Conservation (phyloP, 306 rosid genomes). For the Quercus aquifolioides region DNA sequence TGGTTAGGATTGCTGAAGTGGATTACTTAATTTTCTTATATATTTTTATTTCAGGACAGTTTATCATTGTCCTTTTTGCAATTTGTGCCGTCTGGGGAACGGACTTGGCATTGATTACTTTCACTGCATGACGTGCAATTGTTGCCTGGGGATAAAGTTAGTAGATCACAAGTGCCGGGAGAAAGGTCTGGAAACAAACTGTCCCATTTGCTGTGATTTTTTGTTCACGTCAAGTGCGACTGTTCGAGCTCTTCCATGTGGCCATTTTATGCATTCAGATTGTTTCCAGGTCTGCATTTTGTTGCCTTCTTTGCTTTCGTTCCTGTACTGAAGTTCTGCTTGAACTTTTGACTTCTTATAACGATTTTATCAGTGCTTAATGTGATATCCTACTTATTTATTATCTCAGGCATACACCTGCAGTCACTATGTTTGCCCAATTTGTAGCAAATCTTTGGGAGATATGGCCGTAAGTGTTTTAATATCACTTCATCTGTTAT, state of each 20-base stretch:
- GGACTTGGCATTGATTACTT: conserved; percentile 71
- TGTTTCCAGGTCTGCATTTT: conserved; percentile 63
- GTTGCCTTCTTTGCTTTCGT: conserved; percentile 1
- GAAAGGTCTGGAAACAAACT: conserved; percentile 63
- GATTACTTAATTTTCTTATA: not conserved
- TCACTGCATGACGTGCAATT: conserved; percentile 80
- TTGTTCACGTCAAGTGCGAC: conserved; percentile 68
- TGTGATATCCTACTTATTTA: not conserved
- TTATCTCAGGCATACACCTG: conserved; percentile 28
- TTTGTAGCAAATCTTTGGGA: conserved; percentile 34
- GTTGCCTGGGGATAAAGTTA: conserved; percentile 61
- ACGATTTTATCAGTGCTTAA: not conserved
- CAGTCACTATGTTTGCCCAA: conserved; percentile 30
- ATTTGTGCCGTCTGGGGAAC: conserved; percentile 66
- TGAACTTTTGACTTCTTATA: not conserved
- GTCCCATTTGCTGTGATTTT: conserved; percentile 80
- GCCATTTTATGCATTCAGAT: conserved; percentile 83
- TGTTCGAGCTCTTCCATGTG: conserved; percentile 69
- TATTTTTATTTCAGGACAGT: conserved; percentile 41
- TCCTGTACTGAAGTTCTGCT: not conserved
- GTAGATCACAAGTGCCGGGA: conserved; percentile 65
- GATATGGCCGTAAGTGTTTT: conserved; percentile 28
- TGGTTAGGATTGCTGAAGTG: not conserved
- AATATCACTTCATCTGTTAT: not conserved
- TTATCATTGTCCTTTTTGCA: conserved; percentile 79